phyloP scores from a whole-genome alignment of 495 filamentous ascomycete genomes.

The Aspergillus sclerotiicarbonarius region DNA sequence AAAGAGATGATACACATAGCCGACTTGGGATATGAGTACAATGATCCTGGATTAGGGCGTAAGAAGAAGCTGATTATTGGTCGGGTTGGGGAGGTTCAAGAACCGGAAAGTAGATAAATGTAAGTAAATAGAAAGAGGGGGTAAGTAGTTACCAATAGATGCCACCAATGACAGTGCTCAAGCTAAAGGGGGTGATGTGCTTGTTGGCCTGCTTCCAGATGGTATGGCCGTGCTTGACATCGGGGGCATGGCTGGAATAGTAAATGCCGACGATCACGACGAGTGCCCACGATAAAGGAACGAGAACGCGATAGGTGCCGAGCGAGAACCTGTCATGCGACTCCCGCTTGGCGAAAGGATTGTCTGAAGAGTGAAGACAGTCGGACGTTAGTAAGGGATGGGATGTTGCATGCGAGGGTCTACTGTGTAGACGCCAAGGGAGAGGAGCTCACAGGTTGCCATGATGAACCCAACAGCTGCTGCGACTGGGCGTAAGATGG shows the following conservation, averaged over 20 bases:
- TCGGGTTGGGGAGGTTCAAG: background rate
- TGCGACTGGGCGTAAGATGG: background rate
- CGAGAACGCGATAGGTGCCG: constrained; percentile 63
- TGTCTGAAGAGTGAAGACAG: constrained; percentile 26
- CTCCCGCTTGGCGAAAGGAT: constrained; percentile 67
- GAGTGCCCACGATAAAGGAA: constrained; percentile 68
- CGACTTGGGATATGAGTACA: constrained; percentile 70
- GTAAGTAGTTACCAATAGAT: constrained; percentile 74
- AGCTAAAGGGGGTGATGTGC: constrained; percentile 69
- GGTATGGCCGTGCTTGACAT: constrained; percentile 52
- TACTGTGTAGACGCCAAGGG: background rate
- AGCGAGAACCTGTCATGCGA: constrained; percentile 51
- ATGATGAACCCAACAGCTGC: background rate
- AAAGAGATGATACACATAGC: constrained; percentile 76
- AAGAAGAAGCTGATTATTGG: background rate
- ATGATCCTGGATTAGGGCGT: constrained; percentile 53
- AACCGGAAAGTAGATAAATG: too few species aligned
- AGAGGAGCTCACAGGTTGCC: constrained; percentile 3
- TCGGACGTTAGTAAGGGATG: background rate
- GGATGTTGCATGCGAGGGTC: constrained; percentile 6
- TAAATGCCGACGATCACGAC: constrained; percentile 65
- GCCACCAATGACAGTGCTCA: constrained; percentile 65
- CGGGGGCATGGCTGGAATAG: constrained; percentile 62
- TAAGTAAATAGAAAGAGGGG: constrained; percentile 8
- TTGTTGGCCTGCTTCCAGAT: constrained; percentile 70